phyloP scores from a whole-genome alignment of 2,329 filamentous ascomycete genomes.

The Microsporum ferrugineum region DNA sequence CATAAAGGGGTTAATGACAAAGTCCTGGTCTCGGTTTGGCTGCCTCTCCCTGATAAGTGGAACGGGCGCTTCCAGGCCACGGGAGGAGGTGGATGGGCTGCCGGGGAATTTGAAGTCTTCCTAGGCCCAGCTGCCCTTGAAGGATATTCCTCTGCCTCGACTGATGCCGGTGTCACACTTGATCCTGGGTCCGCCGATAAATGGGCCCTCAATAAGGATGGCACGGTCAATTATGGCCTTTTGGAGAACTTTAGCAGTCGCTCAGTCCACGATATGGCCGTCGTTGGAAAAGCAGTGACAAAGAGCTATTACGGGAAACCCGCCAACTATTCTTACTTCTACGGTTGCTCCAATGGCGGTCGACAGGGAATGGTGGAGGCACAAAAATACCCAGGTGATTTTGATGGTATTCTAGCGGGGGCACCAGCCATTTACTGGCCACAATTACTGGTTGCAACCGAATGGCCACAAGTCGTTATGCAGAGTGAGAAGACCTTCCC shows the following conservation, averaged over 20 bases:
- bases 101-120: background rate
- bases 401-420: background rate
- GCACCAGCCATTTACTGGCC: background rate
- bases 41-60: background rate
- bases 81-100: background rate
- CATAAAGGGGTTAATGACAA: background rate
- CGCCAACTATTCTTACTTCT: constrained; percentile 5
- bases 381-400: constrained; percentile 2
- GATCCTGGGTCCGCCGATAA: background rate
- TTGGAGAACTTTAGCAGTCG: background rate
- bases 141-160: background rate
- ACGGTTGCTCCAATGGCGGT: constrained; percentile 5
- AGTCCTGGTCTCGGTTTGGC: background rate
- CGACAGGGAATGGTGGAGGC: constrained; percentile 3
- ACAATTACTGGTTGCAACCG: background rate
- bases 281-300: background rate
- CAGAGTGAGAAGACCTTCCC: background rate
- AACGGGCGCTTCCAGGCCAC: background rate
- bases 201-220: background rate
- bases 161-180: background rate
- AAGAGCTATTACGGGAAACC: background rate
- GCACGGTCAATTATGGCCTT: background rate
- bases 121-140: background rate
- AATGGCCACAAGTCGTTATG: constrained; percentile 1
- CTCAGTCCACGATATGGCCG: background rate